Conservation (phyloP, 345 rosid genomes). For the Psidium guajava region DNA sequence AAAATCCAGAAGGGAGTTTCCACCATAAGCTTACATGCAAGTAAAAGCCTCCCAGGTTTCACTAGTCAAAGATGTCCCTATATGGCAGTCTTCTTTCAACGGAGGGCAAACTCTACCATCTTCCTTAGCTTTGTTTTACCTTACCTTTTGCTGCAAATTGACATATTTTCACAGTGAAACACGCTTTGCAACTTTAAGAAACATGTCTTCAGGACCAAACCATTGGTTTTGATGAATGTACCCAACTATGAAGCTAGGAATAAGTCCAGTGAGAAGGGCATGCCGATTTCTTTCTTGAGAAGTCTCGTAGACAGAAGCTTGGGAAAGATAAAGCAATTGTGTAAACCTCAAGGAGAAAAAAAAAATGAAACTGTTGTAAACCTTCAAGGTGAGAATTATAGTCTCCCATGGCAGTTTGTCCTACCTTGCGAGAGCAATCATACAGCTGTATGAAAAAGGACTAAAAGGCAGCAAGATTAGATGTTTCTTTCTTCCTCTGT, state of each 20-base stretch:
- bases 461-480: neutral
- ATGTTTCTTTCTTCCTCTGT: neutral
- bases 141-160: neutral
- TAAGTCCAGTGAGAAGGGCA: neutral
- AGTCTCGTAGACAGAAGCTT: neutral
- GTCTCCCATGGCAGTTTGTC: neutral
- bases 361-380: neutral
- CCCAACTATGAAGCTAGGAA: neutral
- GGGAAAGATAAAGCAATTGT: neutral
- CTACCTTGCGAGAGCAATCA: neutral
- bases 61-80: neutral
- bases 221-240: neutral
- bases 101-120: neutral
- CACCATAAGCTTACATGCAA: neutral
- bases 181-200: neutral
- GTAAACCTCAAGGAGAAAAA: neutral
- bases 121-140: neutral
- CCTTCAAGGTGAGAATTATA: neutral
- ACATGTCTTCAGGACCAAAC: neutral
- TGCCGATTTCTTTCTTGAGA: neutral
- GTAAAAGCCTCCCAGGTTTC: neutral
- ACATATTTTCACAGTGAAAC: neutral
- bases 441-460: neutral
- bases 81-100: neutral
- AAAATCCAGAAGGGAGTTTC: neutral